phyloP scores from a whole-genome alignment of 2,329 filamentous ascomycete genomes.

The Aulographum hederae region DNA sequence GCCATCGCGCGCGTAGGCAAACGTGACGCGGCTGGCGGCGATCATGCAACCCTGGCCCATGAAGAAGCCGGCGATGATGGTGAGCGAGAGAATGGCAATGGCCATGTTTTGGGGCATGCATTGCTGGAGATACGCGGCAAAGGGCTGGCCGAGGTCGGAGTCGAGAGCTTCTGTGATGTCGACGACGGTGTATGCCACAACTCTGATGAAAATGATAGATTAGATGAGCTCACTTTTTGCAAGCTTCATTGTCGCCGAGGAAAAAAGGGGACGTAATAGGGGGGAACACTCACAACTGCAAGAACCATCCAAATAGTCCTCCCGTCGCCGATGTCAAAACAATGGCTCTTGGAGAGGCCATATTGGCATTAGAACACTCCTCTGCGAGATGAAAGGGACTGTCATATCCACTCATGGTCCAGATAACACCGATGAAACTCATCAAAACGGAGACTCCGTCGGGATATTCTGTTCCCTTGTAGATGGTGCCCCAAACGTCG shows the following conservation, averaged over 20 bases:
- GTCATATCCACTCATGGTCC: slow-evolving; percentile 52
- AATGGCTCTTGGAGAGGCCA: slow-evolving; percentile 54
- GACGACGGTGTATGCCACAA: slow-evolving; percentile 53
- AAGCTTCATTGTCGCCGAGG: too few relatives aligned
- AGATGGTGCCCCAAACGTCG: slow-evolving; percentile 47
- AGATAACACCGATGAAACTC: slow-evolving; percentile 53
- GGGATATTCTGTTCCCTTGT: slow-evolving; percentile 48
- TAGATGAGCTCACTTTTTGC: too few relatives aligned
- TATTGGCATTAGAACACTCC: slow-evolving; percentile 54
- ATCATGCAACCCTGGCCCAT: slow-evolving; percentile 63
- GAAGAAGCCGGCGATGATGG: slow-evolving; percentile 49
- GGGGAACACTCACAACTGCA: too few relatives aligned
- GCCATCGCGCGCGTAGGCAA: slow-evolving; percentile 54
- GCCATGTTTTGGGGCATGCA: slow-evolving; percentile 41
- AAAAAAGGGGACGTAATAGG: too few relatives aligned
- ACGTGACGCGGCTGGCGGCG: slow-evolving; percentile 46
- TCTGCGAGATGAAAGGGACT: slow-evolving; percentile 55
- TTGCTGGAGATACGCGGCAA: slow-evolving; percentile 51
- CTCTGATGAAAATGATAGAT: too few relatives aligned
- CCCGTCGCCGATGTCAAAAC: slow-evolving; percentile 49
- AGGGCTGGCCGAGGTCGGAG: slow-evolving; percentile 49
- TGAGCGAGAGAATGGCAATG: slow-evolving; percentile 44
- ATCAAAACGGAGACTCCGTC: slow-evolving; percentile 50
- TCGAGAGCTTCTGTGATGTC: slow-evolving; percentile 40
- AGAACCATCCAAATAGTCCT: slow-evolving; percentile 50